Conservation (phyloP, 352 stramenopile genomes). For the Thalassiosira livingstoniorum region DNA sequence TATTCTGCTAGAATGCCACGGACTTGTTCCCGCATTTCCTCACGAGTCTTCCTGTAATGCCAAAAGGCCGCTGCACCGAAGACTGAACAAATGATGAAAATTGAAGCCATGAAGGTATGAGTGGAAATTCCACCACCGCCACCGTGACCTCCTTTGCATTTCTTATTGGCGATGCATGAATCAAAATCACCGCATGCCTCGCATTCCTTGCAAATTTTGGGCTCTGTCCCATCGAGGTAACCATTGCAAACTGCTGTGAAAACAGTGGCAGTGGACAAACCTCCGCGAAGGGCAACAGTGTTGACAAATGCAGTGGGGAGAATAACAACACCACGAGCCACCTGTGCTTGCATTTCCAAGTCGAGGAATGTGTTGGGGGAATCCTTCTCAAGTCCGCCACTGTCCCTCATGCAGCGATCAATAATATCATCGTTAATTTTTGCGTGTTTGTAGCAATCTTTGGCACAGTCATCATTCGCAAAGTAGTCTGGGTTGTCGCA, state of each 20-base stretch:
- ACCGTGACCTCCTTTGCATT: conserved; percentile 35
- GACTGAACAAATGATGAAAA: conserved; percentile 58
- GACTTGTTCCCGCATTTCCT: conserved; percentile 95
- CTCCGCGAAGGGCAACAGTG: conserved; percentile 91
- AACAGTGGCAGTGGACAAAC: conserved; percentile 87
- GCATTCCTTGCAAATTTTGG: conserved; percentile 86
- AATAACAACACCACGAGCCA: conserved; percentile 90
- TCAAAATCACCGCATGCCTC: conserved; percentile 83
- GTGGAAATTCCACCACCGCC: conserved; percentile 59
- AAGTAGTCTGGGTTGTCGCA: conserved; percentile 86
- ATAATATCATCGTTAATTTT: conserved; percentile 89
- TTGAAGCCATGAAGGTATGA: conserved; percentile 87
- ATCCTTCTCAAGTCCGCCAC: conserved; percentile 89
- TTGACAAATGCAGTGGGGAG: conserved; percentile 95
- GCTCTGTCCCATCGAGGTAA: conserved; percentile 80
- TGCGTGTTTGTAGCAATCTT: conserved; percentile 91
- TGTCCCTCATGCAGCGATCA: conserved; percentile 93
- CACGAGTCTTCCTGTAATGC: conserved; percentile 92
- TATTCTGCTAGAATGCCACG: conserved; percentile 96
- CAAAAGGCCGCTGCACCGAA: conserved; percentile 52
- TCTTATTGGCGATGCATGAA: conserved; percentile 58
- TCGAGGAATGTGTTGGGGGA: conserved; percentile 90
- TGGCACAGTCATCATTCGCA: conserved; percentile 88
- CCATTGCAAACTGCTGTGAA: conserved; percentile 88
- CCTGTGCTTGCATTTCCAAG: conserved; percentile 87